Evolutionary conservation across 805 yeast genomes (phyloP), one percentile per base, ranked within the genome.

Genomic region (Yarrowia sp.): DNA sequence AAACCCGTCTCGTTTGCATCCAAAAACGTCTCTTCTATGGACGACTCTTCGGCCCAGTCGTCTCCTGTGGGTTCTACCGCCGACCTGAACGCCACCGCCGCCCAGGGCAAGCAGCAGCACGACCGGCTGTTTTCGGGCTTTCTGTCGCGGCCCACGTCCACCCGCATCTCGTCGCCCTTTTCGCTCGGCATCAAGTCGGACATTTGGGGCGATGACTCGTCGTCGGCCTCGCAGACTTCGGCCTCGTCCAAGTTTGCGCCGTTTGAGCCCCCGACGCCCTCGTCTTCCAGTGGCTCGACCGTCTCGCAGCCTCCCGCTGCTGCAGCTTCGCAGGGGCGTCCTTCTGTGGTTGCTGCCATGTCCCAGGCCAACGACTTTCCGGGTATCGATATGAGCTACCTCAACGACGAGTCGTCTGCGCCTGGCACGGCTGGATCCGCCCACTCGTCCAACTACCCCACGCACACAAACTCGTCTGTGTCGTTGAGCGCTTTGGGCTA

Each of bases 171-270:
- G 35, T 58, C 64, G n/a, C 64, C 64, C 43, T 58, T 58, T 11
- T 58, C 64, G 47, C 64, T 58, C 36, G 64, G 64, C 28, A 58
- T 58, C 64, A 58, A 58, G 43, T 44, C 64, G 18, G 64, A 58
- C 43, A 58, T 58, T 32, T 58, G 64, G 64, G 64, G 64, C n/a
- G 64, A 58, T 51, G 64, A 58, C 45, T 58, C 51, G 31, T 55
- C 62, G 11, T 32, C 62, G 14, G 33, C 62, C 32, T 55, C 48
- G 13, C 62, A 55, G 62, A 42, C 42, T 5, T 51, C 58, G 15
- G 62, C 48, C 14, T 55, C 64, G 15, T 57, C 64, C 51, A 58
- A 58, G 51, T 58, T 58, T 43, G 50, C 64, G 11, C 64, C 64
- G 51, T 58, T 58, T 13, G 64, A 58, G 41, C 35, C 64, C 18